These are phyloP conservation scores for Teratosphaeria destructans DNA, from an alignment of 2,329 filamentous ascomycete genomes.

Conservation along the genomic window DNA sequence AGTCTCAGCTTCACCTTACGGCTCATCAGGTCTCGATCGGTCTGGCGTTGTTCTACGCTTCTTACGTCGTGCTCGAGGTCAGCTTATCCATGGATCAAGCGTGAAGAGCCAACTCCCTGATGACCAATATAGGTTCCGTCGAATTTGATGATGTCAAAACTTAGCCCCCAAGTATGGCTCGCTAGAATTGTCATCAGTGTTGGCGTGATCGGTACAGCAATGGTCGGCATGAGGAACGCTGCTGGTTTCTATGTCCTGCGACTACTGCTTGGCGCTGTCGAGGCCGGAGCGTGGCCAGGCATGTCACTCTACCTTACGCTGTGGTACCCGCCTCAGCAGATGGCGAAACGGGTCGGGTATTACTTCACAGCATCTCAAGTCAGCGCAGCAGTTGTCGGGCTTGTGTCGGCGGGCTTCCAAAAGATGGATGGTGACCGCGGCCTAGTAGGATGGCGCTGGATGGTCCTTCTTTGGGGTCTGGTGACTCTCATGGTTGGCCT, in stretches of 20 bases:
- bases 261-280: background rate
- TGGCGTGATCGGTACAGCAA: background rate
- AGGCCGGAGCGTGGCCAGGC: background rate
- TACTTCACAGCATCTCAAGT: background rate
- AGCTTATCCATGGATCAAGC: background rate
- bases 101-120: background rate
- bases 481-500: background rate
- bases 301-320: background rate
- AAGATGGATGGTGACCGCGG: background rate
- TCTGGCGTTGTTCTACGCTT: slow-evolving; percentile 80
- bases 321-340: background rate
- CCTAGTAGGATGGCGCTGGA: background rate
- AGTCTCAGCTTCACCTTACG: slow-evolving; percentile 56
- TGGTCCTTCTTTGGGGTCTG: background rate
- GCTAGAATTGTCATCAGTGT: background rate
- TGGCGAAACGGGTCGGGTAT: background rate
- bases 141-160: background rate
- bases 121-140: background rate
- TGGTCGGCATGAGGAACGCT: background rate
- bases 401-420: background rate
- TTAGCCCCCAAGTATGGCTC: background rate
- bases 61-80: slow-evolving; percentile 81
- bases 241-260: background rate
- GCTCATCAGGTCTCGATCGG: slow-evolving; percentile 73
- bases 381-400: background rate